Base-by-base conservation (phyloP, 192 early-diverging fungal species). In the Backusella australiensis region DNA sequence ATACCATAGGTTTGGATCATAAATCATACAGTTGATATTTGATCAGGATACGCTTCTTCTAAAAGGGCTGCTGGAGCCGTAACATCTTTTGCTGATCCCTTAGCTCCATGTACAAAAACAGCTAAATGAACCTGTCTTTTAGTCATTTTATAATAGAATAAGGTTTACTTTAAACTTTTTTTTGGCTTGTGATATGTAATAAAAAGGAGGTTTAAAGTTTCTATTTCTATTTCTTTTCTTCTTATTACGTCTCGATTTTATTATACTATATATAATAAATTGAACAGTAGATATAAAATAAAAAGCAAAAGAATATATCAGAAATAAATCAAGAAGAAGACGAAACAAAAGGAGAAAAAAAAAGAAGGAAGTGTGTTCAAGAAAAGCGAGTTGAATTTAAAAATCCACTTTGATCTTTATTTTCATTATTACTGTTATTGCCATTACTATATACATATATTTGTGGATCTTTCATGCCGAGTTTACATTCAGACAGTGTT, bases 41-140 rank as follows among this genome's bases (percentile, higher is more conserved):
- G 56, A 63, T 63, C 8, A 26, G 56, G 21, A 29, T 63, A 63
- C 3, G 23, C 3, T 63, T 63, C 56, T 63, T 63, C 56, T 63
- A 63, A 63, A 11, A 63, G 26, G 9, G 8, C 23, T 63, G 56
- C 56, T 63, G 56, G 56, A 4, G 23, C 23, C 29, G 56, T 63
- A 63, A 63, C 56, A 3, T 63, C 21, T 63, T 29, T 63, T 9
- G 23, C 56, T 29, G 11, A 63, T 63, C 56, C 56, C 29, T 63
- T 29, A 29, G 56, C 56, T 26, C 56, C 56, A 63, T 63, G 56
- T 63, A 63, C 56, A 63, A 63, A 63, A 63, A 63, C 56, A 63
- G 23, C 56, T 63, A 63, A 63, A 63, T 63, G 56, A 63, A 29
- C 14, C 56, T 63, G 23, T 14, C 56, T 29, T 63, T 63, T 63